Evolutionary conservation across 176 grass and related monocot species (phyloP).

Genomic region (Aegilops umbellulata): DNA sequence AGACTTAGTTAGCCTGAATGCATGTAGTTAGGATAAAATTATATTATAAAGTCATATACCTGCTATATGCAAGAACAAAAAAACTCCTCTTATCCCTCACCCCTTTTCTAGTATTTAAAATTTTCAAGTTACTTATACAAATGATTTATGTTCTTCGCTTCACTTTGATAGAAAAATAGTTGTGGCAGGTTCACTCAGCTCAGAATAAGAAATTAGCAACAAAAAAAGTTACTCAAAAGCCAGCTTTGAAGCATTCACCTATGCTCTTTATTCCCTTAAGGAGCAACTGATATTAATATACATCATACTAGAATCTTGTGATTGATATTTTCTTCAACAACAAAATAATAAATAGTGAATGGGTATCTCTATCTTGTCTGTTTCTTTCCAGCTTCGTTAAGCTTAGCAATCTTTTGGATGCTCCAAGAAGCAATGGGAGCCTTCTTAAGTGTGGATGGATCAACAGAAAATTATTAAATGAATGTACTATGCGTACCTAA

Average conservation of each 20-base stretch:
- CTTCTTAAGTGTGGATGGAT: slow-evolving; percentile 28
- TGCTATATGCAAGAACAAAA: no score
- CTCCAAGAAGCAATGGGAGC: slow-evolving; percentile 31
- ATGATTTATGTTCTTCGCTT: no score
- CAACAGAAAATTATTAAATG: neutral
- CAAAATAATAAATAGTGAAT: neutral
- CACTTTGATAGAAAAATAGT: no score
- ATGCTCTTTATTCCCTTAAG: slow-evolving; percentile 31
- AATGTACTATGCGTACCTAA: slow-evolving; percentile 12
- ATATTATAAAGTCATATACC: no score
- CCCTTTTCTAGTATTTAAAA: no score
- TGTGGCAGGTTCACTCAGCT: no score
- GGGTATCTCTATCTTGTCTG: slow-evolving; percentile 35
- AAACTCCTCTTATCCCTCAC: no score
- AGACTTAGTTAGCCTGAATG: no score
- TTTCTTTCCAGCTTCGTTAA: slow-evolving; percentile 29
- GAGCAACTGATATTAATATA: neutral
- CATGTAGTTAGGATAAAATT: no score
- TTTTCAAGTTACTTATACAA: no score
- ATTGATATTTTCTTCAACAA: neutral
- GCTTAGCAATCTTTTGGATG: slow-evolving; percentile 20
- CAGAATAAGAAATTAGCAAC: no score
- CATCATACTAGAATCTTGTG: neutral
- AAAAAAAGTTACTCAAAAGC: neutral
- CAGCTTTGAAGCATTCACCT: neutral